Evolutionary conservation across 2,329 filamentous ascomycete species (phyloP), one percentile per base, ranked within the genome.

Genomic region (Paecilomyces formosus): DNA sequence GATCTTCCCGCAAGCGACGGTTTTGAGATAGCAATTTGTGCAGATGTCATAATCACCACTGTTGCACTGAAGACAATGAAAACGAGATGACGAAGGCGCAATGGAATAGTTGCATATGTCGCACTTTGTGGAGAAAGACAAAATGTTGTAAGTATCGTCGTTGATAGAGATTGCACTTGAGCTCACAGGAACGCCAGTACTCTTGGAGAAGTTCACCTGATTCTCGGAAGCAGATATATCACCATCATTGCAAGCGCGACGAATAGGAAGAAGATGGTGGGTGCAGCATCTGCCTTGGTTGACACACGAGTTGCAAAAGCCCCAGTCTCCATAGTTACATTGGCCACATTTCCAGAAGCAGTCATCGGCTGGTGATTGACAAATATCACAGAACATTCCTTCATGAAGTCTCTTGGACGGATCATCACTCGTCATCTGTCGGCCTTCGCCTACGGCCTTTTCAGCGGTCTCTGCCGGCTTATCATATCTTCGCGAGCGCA

Each of bases 271-370:
- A 0, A 97, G 79, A 6, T 88, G 81, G 68, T 97, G 93, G 0
- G 87, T 89, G 74, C 93, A 97, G 60, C 86, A 88, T 60, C 82
- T 82, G 15, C 90, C 92, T 71, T 88, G 86, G 60, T 93, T 92
- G 30, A 96, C 90, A 64, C 93, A 97, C 60, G 82, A 78, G 66
- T 92, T 91, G 75, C 93, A 97, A 70, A 90, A 97, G 0, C 93
- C 93, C 92, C 92, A 97, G 68, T 95, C 92, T 4, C 91, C 93
- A 62, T 94, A 86, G 66, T 96, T 96, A 75, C 93, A 97, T 26
- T 82, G 72, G 60, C 88, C 85, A 72, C 93, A 97, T 62, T 89
- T 87, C 93, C 92, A 97, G 74, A 90, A 96, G 73, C 90, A 94
- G 55, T 88, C 83, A 66, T 95, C 92, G 0, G 90, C 83, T 78